These are phyloP conservation scores for Capsicum chinense DNA, from an alignment of 257 asterid species.

Conservation along the genomic window DNA sequence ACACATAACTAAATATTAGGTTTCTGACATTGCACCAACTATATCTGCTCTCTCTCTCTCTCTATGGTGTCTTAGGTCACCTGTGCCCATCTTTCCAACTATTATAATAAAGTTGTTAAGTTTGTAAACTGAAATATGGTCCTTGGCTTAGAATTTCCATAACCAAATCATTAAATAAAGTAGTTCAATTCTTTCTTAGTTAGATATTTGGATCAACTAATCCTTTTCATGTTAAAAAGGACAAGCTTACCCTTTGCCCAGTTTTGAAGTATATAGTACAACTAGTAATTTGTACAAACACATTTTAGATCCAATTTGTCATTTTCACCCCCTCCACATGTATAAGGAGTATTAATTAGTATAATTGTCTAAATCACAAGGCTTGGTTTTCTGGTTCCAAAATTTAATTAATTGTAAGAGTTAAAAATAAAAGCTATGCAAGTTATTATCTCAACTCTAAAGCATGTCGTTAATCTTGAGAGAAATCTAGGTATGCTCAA, in stretches of 20 bases:
- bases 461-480: not conserved
- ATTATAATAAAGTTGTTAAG: conserved; percentile 30
- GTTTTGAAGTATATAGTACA: conserved; percentile 24
- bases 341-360: not conserved
- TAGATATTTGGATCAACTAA: conserved; percentile 24
- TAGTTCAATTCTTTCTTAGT: not conserved
- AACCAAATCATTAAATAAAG: not conserved
- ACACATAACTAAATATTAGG: conserved; percentile 32
- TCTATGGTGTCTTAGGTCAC: conserved; percentile 38
- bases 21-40: conserved; percentile 47
- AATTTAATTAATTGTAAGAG: not conserved
- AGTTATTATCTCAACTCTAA: not conserved
- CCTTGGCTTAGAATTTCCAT: not conserved
- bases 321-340: not conserved
- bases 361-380: not conserved
- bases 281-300: not conserved
- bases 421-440: not conserved
- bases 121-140: not conserved
- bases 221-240: not conserved
- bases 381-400: not conserved
- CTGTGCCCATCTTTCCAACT: conserved; percentile 36
- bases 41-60: conserved; percentile 27
- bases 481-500: no score
- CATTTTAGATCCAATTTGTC: not conserved
- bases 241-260: conserved; percentile 21